Evolutionary conservation across 768 basidiomycete genomes (phyloP).

Genomic region (Mycena venus): DNA sequence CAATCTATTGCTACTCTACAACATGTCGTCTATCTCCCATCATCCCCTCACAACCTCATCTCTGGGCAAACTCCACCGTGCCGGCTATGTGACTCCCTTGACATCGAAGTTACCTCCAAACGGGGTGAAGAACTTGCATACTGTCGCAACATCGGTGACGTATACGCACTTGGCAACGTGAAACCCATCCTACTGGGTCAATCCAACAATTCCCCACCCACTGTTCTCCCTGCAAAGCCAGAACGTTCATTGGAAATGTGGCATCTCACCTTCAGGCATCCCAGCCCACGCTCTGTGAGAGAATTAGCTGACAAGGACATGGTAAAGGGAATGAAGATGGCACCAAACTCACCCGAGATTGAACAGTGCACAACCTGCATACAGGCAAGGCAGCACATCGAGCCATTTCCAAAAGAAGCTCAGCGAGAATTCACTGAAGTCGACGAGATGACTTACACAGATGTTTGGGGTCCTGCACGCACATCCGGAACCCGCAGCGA

Average conservation of each 20-base stretch:
- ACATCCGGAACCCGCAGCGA: neutral
- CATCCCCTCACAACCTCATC: slow-evolving; percentile 1
- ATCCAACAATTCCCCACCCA: no score
- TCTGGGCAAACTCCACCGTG: slow-evolving; percentile 5
- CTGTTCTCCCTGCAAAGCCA: no score
- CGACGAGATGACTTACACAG: neutral
- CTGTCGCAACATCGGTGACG: slow-evolving; percentile 1
- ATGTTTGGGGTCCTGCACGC: neutral
- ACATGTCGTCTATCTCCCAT: neutral
- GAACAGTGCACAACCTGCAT: no score
- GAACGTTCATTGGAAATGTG: no score
- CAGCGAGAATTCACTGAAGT: neutral
- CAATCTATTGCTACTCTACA: no score
- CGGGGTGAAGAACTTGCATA: neutral
- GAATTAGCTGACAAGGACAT: no score
- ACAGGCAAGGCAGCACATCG: no score
- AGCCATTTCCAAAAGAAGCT: no score
- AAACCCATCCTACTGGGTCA: neutral
- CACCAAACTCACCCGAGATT: no score
- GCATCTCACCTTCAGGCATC: no score
- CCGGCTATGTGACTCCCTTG: neutral
- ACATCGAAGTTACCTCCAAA: neutral
- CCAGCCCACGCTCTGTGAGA: no score
- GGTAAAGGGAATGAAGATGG: no score
- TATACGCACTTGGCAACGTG: neutral